Base-by-base conservation (phyloP, 192 early-diverging fungal genomes). In the Coemansia sp. region DNA sequence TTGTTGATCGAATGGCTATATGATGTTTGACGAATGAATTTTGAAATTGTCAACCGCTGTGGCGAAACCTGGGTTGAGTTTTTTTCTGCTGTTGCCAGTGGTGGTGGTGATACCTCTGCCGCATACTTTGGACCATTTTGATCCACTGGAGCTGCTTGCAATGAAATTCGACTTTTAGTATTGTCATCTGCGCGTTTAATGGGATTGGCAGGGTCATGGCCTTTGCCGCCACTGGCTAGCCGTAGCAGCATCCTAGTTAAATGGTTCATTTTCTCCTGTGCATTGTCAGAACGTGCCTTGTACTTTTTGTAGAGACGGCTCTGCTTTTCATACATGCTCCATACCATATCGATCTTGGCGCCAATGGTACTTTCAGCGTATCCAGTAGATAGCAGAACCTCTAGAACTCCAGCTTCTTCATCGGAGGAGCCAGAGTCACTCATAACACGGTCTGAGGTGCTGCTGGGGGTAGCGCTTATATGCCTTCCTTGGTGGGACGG, bases 231-330 rank as follows among this genome's bases (percentile, higher is more conserved):
- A 19, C 22, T 15, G 42, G 22, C 43, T 26, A 37, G 10, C 19
- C 37, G 63, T 1, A 21, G 13, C 18, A 73, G 45, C 18, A 65
- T 49, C 37, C 37, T 66, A 3, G 64, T 65, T 3, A 72, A 56
- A 37, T 49, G 55, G 43, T 74, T 65, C 77, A 80, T 80, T n/a
- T 74, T 62, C 6, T 74, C 45, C 10, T 68, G 55, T 11, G 77
- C 77, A 43, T 62, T 67, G 9, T 67, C 56, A 10, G 72, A 64
- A 13, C 59, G 72, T 36, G 49, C 46, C 10, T 49, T 60, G 62
- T 74, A 62, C 52, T 80, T 80, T 15, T 49, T 37, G 58, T 74
- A 67, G 8, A 64, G 19, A 12, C 48, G 47, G 8, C 62, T 55
- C 22, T 80, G 67, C 10, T 47, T 61, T 32, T 70, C 68, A 40